Evolutionary conservation across 257 asterid genomes (phyloP).

Genomic region (Fraxinus pennsylvanica): DNA sequence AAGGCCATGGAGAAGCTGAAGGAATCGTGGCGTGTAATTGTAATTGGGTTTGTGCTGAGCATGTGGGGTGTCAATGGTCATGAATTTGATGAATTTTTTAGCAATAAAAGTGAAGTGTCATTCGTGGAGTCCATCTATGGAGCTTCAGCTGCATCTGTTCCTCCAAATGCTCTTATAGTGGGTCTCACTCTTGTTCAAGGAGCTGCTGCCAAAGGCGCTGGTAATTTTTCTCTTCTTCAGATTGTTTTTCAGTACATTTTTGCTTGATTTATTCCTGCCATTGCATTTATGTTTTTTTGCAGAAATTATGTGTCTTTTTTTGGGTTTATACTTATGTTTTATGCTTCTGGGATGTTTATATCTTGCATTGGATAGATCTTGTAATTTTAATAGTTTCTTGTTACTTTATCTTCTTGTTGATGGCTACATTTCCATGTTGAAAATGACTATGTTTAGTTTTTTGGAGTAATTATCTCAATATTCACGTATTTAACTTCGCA

Average conservation of each 20-base stretch:
- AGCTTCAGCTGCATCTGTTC: conserved; percentile 45
- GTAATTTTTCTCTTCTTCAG: conserved; percentile 31
- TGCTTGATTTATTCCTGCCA: not conserved
- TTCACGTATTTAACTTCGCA: too few relatives aligned
- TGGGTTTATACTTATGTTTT: not conserved
- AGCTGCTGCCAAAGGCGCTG: conserved; percentile 85
- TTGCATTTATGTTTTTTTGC: conserved; percentile 18
- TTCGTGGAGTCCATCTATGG: conserved; percentile 58
- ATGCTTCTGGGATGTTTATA: not conserved
- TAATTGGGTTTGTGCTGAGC: conserved; percentile 31
- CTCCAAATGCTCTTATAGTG: conserved; percentile 63
- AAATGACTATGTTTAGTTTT: conserved; percentile 21
- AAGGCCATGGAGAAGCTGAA: conserved; percentile 38
- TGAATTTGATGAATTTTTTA: conserved; percentile 51
- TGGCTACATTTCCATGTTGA: conserved; percentile 7
- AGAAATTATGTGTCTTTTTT: not conserved
- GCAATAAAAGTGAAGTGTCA: conserved; percentile 45
- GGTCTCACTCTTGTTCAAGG: conserved; percentile 76
- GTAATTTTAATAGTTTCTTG: too few relatives aligned
- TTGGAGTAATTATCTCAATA: not conserved
- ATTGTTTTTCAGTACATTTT: not conserved
- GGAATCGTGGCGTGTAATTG: conserved; percentile 45
- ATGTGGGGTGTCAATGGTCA: conserved; percentile 45
- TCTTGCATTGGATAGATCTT: not conserved
- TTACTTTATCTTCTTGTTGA: too few relatives aligned